A percentile compares a stretch with the other conserved stretches of the same genome.
phyloP scores from a whole-genome alignment of 768 basidiomycete species.

The Gymnopilus dilepis region DNA sequence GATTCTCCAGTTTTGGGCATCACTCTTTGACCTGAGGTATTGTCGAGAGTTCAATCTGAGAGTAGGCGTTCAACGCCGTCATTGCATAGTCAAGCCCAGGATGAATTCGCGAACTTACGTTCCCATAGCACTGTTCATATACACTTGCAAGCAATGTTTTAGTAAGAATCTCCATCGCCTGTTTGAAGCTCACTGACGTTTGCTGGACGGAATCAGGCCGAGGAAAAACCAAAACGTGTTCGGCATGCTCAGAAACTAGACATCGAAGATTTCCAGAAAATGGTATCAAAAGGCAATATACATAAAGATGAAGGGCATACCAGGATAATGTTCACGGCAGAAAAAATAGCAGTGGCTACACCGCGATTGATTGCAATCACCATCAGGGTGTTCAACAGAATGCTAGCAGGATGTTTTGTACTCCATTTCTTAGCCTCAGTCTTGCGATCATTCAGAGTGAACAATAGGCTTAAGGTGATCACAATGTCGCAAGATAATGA shows the following conservation, averaged over 20 bases:
- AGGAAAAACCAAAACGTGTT: neutral
- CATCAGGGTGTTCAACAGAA: neutral
- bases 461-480: neutral
- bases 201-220: neutral
- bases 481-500: neutral
- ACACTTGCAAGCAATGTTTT: slow-evolving; percentile 12
- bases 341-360: neutral
- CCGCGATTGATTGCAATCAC: neutral
- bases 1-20: too few relatives aligned
- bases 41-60: slow-evolving; percentile 19
- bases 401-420: neutral
- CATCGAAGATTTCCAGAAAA: too few relatives aligned
- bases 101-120: slow-evolving; percentile 7
- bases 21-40: slow-evolving; percentile 10
- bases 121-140: slow-evolving; percentile 21
- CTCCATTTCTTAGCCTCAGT: neutral
- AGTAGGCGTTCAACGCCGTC: neutral
- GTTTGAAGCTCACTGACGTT: neutral
- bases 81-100: neutral
- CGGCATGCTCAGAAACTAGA: neutral
- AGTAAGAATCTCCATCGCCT: too few relatives aligned
- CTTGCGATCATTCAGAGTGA: neutral
- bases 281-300: neutral
- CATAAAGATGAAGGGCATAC: neutral
- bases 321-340: neutral